Evolutionary conservation across 164 flowering plant species (phyloP).

Genomic region (Akebia trifoliata): DNA sequence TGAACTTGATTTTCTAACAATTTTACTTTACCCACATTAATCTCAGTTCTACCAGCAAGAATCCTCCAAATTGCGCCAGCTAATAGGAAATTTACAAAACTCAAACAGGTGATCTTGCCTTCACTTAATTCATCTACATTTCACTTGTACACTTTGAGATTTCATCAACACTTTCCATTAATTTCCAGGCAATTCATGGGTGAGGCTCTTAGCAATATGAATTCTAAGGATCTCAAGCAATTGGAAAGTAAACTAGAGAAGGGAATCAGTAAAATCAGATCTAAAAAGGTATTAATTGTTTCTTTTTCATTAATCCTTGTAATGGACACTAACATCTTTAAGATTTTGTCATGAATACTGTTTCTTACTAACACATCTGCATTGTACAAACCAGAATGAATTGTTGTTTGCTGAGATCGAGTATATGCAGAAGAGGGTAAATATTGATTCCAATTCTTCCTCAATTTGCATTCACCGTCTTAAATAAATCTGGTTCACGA

Average conservation of each 20-base stretch:
- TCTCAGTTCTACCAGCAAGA: slow-evolving; percentile 84
- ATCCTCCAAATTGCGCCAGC: slow-evolving; percentile 54
- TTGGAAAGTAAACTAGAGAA: slow-evolving; percentile 56
- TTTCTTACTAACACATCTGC: background rate
- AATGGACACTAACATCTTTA: too few species aligned
- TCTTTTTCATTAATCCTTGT: too few species aligned
- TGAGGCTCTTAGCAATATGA: slow-evolving; percentile 46
- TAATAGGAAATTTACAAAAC: slow-evolving; percentile 52
- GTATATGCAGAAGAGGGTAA: slow-evolving; percentile 90
- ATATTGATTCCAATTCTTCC: background rate
- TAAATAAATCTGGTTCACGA: too few species aligned
- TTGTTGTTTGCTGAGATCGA: slow-evolving; percentile 78
- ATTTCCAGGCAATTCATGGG: slow-evolving; percentile 70
- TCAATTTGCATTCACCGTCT: background rate
- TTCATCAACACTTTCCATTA: background rate
- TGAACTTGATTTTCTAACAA: too few species aligned
- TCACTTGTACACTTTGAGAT: background rate
- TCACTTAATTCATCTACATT: background rate
- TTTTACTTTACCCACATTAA: background rate
- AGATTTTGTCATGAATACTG: too few species aligned
- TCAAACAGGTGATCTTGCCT: slow-evolving; percentile 45
- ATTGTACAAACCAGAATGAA: slow-evolving; percentile 70
- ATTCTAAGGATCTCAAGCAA: slow-evolving; percentile 51
- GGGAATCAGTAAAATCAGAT: slow-evolving; percentile 64
- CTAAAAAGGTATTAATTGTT: slow-evolving; percentile 57